phyloP scores from a whole-genome alignment of 192 early-diverging fungal genomes.

The Entrophospora sp. region DNA sequence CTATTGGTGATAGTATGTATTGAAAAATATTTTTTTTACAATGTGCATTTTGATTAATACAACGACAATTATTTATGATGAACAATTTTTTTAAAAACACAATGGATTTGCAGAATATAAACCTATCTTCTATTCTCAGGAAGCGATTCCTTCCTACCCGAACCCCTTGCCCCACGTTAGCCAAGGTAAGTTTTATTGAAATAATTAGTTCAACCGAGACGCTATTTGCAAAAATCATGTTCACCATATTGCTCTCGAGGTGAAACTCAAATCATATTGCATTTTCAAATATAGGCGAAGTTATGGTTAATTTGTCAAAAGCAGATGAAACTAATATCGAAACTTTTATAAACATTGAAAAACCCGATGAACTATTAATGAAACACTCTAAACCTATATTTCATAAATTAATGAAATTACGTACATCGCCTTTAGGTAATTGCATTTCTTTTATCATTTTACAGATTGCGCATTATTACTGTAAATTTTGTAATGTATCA shows the following conservation, averaged over 20 bases:
- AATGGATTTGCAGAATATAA: neutral
- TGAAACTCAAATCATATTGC: neutral
- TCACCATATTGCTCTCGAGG: neutral
- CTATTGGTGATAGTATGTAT: constrained; percentile 8
- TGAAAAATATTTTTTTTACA: neutral
- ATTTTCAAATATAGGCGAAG: neutral
- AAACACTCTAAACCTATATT: neutral
- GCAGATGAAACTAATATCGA: neutral
- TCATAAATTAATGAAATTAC: too few species aligned
- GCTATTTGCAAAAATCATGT: neutral
- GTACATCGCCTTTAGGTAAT: too few species aligned
- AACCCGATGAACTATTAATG: too few species aligned
- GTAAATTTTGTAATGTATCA: too few species aligned
- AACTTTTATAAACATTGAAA: constrained; percentile 1
- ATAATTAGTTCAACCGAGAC: too few species aligned
- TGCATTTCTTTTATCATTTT: too few species aligned
- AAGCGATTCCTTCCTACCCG: neutral
- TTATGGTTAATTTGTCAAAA: neutral
- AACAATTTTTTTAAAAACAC: too few species aligned
- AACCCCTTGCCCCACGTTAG: neutral
- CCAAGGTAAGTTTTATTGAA: neutral
- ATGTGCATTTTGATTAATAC: neutral
- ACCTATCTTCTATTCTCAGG: constrained; percentile 2
- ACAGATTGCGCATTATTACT: too few species aligned
- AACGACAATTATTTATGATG: too few species aligned